phyloP scores from a whole-genome alignment of 495 filamentous ascomycete species.

The Aspergillus leporis region DNA sequence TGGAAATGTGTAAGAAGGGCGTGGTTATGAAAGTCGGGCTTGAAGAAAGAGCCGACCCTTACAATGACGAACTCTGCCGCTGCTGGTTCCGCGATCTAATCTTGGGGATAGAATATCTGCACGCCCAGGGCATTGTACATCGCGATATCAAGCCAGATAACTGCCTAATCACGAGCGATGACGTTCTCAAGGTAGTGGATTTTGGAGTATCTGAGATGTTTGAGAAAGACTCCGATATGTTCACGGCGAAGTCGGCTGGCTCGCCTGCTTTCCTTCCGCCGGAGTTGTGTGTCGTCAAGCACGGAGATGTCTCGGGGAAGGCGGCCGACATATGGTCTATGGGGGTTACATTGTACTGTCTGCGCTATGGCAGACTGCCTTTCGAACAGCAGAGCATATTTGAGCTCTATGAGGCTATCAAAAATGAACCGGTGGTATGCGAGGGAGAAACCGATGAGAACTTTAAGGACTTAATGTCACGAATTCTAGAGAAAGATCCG shows the following conservation, averaged over 20 bases:
- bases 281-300: conserved; percentile 84
- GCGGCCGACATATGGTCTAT: conserved; percentile 98
- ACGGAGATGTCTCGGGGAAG: conserved; percentile 84
- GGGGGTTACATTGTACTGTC: conserved; percentile 92
- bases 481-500: conserved; percentile 75
- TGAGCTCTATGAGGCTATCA: conserved; percentile 88
- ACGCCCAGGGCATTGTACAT: conserved; percentile 93
- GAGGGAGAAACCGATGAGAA: conserved; percentile 51
- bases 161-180: conserved; percentile 82
- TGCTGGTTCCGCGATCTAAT: conserved; percentile 96
- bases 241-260: conserved; percentile 89
- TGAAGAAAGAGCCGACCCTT: conserved; percentile 80
- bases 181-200: conserved; percentile 94
- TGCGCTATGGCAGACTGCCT: conserved; percentile 83
- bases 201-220: conserved; percentile 99
- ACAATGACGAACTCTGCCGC: conserved; percentile 79
- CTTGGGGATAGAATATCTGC: conserved; percentile 92
- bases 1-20: conserved; percentile 98
- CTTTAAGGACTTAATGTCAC: conserved; percentile 67
- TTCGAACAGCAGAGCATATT: conserved; percentile 78
- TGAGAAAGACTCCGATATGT: conserved; percentile 84
- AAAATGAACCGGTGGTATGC: conserved; percentile 55
- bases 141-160: conserved; percentile 99
- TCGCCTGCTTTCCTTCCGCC: conserved; percentile 95
- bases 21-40: conserved; percentile 96